These are phyloP conservation scores for Candida sonorensis DNA, from an alignment of 805 yeast genomes.

Conservation along the genomic window DNA sequence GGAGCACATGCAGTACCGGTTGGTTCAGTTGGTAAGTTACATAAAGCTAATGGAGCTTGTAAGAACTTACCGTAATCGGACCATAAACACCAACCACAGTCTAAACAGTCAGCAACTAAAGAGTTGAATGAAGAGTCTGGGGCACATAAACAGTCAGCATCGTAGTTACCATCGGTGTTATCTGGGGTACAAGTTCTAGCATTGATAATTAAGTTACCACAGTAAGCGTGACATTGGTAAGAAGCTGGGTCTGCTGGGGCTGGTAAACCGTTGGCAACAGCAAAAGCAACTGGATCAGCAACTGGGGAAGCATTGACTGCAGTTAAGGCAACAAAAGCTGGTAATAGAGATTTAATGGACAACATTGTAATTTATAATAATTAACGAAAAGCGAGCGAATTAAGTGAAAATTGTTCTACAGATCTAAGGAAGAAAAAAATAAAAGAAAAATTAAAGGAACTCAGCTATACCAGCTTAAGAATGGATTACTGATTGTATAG, in stretches of 20 bases:
- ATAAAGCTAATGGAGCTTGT: constrained; percentile 23
- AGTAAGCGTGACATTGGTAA: no score
- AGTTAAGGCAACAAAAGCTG: constrained; percentile 3
- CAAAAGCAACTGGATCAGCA: constrained; percentile 20
- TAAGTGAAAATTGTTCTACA: neutral
- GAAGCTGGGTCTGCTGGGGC: constrained; percentile 21
- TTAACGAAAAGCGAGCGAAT: neutral
- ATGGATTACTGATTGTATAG: no score
- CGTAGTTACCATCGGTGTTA: constrained; percentile 25
- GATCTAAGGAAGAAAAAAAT: neutral
- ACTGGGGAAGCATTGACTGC: constrained; percentile 13
- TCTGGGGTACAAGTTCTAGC: constrained; percentile 22
- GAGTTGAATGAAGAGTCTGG: constrained; percentile 19
- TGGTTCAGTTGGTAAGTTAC: no score
- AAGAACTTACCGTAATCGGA: constrained; percentile 27
- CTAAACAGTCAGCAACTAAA: no score
- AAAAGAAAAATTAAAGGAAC: neutral
- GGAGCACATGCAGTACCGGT: constrained; percentile 25
- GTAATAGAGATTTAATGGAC: constrained; percentile 2
- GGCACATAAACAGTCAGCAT: constrained; percentile 26
- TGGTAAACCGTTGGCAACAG: constrained; percentile 4
- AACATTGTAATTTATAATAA: constrained; percentile 1
- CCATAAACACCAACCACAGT: constrained; percentile 36
- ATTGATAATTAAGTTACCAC: constrained; percentile 26
- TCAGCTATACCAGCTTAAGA: no score